These are phyloP conservation scores for Galerina marginata DNA, from an alignment of 768 basidiomycete genomes.

Conservation along the genomic window DNA sequence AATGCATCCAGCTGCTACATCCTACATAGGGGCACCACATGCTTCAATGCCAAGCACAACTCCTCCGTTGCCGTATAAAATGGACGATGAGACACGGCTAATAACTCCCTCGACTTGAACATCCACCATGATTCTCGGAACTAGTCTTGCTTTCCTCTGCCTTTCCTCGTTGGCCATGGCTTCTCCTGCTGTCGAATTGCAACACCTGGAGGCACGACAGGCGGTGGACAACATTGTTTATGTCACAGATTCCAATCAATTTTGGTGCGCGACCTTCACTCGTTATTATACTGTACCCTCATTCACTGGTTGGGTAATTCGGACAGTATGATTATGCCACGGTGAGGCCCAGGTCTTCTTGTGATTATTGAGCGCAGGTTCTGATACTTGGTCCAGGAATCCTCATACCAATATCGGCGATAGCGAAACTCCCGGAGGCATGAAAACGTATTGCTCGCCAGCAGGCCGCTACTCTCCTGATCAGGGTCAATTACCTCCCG, in stretches of 20 bases:
- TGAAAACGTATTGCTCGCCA: constrained; percentile 59
- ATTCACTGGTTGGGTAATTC: not conserved
- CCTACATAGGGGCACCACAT: not conserved
- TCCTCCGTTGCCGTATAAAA: not conserved
- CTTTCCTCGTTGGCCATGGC: constrained; percentile 5
- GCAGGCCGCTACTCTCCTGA: constrained; percentile 41
- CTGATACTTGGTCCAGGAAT: constrained; percentile 29
- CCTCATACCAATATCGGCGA: constrained; percentile 61
- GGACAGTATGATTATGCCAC: constrained; percentile 53
- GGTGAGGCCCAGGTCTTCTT: constrained; percentile 25
- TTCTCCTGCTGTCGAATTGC: constrained; percentile 17
- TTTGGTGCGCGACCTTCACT: constrained; percentile 43
- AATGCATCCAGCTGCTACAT: too few relatives aligned
- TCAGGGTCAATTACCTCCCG: constrained; percentile 52
- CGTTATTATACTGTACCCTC: not conserved
- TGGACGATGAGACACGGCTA: not conserved
- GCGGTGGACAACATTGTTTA: constrained; percentile 56
- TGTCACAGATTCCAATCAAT: constrained; percentile 45
- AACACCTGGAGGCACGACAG: constrained; percentile 25
- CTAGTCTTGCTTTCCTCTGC: not conserved
- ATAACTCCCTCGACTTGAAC: not conserved
- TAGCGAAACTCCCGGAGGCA: constrained; percentile 57
- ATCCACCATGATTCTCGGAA: not conserved
- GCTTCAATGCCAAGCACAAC: not conserved
- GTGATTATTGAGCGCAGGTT: too few relatives aligned